Base-by-base conservation (phyloP, 2,329 filamentous ascomycete genomes). In the Beauveria sp. region DNA sequence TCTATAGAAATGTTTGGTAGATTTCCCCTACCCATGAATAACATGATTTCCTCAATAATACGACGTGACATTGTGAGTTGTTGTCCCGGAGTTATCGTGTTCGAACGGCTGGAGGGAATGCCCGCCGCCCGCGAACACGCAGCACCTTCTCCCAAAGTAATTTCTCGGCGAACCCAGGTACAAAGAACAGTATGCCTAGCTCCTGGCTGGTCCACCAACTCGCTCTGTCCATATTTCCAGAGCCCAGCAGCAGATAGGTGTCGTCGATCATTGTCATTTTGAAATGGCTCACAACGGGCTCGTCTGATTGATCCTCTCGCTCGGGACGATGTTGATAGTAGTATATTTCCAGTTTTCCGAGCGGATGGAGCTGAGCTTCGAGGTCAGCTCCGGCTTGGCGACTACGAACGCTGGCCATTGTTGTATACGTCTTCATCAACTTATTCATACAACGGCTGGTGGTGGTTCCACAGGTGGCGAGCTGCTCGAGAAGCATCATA, bases 131-230 rank as follows among this genome's bases (percentile, higher is more conserved):
- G 55, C 76, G 72, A 59, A 68, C 71, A 26, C 71, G 70, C 3
- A 77, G 65, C 8, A 76, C 70, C 7, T 65, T 67, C 20, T 76
- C 72, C 76, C 76, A 79, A 5, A 77, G 63, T n/a, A 67, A 66
- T 41, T 70, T 67, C 4, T 70, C 72, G 41, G 71, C 64, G 44
- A 76, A 73, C 0, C 67, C 71, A 3, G 75, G 75, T n/a, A 75
- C 74, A 50, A 80, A 74, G 59, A 85, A 80, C 46, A 85, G 68
- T 34, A 94, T 77, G 1, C 90, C 90, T 24, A 94, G 76, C 73
- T 96, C 91, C 73, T 94, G 91, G 71, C 89, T 92, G 5, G 91
- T 94, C 73, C 84, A 92, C 89, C 89, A 94, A 70, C 89, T 92
- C 8, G 91, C 90, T 1, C 90, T 82, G 73, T 96, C 91, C 80